Percentiles rank a stretch among this genome's conserved stretches.
Conservation (phyloP, 2,329 filamentous ascomycete genomes). For the Trichophyton mentagrophytes region DNA sequence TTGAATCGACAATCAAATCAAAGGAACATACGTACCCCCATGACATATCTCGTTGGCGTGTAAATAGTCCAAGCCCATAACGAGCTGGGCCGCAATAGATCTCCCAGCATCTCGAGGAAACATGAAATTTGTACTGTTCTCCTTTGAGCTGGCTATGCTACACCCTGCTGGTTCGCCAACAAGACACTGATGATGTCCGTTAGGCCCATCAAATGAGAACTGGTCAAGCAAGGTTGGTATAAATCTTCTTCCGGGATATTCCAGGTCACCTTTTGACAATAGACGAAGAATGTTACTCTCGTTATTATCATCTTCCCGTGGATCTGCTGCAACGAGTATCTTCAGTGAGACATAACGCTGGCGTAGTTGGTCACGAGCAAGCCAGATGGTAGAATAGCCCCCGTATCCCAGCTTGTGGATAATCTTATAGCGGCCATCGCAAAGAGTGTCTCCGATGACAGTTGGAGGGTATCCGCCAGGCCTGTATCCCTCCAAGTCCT, state of each 20-base stretch:
- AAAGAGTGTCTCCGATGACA: conserved; percentile 15
- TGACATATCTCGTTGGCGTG: conserved; percentile 16
- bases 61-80: conserved; percentile 15
- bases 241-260: conserved; percentile 5
- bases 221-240: conserved; percentile 9
- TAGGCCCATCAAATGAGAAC: conserved; percentile 13
- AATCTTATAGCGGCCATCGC: conserved; percentile 10
- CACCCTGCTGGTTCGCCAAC: conserved; percentile 12
- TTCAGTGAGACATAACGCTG: conserved; percentile 17
- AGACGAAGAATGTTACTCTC: conserved; percentile 11
- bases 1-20: not conserved
- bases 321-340: conserved; percentile 12
- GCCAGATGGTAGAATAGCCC: conserved; percentile 16
- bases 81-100: conserved; percentile 14
- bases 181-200: conserved; percentile 13
- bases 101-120: conserved; percentile 16
- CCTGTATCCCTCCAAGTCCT: conserved; percentile 19
- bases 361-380: conserved; percentile 7
- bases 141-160: conserved; percentile 12
- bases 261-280: conserved; percentile 4
- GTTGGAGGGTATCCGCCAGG: conserved; percentile 25
- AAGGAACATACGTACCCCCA: conserved; percentile 11
- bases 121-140: conserved; percentile 13
- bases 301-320: not conserved
- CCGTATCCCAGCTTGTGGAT: conserved; percentile 17